Conservation (phyloP, 176 grass and related monocot genomes). For the Rhynchospora tenuis region DNA sequence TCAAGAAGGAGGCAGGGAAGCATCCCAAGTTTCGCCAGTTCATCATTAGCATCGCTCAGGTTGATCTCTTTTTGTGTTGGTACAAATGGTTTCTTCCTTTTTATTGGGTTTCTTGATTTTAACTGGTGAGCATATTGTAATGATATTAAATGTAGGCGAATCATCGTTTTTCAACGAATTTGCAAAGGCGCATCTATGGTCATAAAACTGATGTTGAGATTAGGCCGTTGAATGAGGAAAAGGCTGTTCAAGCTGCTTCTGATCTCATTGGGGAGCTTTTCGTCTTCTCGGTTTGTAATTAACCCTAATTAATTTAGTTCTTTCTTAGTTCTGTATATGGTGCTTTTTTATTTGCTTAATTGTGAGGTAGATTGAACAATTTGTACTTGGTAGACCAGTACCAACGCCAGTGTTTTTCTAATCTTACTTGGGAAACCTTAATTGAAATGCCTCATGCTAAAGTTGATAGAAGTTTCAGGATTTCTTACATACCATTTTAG, state of each 20-base stretch:
- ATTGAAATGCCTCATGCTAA: background rate
- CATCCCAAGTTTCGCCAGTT: slow-evolving; percentile 83
- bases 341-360: background rate
- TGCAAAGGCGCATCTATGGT: slow-evolving; percentile 85
- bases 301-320: background rate
- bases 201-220: slow-evolving; percentile 69
- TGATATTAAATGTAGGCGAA: slow-evolving; percentile 37
- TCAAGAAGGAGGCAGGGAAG: slow-evolving; percentile 85
- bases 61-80: background rate
- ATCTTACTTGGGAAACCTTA: background rate
- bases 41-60: slow-evolving; percentile 87
- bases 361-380: background rate
- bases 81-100: background rate
- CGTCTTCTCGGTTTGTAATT: slow-evolving; percentile 70
- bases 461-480: background rate
- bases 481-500: background rate
- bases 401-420: background rate
- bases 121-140: background rate
- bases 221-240: slow-evolving; percentile 77
- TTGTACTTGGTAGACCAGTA: background rate
- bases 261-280: slow-evolving; percentile 94
- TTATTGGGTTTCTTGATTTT: no score
- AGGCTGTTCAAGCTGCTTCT: slow-evolving; percentile 81
- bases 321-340: background rate
- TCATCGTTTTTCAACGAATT: slow-evolving; percentile 68